Conservation (phyloP, 1,139 yeast genomes). For the Nakaseomyces glabratus region DNA sequence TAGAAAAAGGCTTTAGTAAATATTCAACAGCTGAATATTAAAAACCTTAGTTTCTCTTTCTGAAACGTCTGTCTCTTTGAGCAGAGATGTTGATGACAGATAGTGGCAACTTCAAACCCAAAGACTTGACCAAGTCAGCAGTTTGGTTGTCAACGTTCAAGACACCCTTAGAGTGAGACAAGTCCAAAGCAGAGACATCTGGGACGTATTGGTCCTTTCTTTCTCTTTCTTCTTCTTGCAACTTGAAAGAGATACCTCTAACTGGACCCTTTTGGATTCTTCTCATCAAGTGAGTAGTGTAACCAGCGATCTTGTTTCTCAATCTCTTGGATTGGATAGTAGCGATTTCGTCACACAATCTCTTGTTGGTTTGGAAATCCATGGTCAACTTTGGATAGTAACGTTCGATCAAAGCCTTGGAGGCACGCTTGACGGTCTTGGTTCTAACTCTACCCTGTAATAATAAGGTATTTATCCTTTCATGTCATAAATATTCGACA, state of each 20-base stretch:
- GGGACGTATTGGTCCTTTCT: conserved; percentile 99
- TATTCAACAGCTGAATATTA: conserved; percentile 3
- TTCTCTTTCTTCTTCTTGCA: conserved; percentile 99
- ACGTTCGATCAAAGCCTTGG: conserved; percentile 99
- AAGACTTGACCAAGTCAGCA: conserved; percentile 88
- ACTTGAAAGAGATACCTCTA: conserved; percentile 99
- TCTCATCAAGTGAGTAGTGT: conserved; percentile 99
- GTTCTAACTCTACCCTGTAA: conserved; percentile 95
- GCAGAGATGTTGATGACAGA: conserved; percentile 88
- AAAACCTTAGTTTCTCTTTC: conserved; percentile 70
- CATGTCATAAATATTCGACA: no score
- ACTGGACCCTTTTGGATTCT: conserved; percentile 99
- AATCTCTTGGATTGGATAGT: conserved; percentile 99
- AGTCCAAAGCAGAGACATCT: conserved; percentile 99
- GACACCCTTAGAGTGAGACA: conserved; percentile 91
- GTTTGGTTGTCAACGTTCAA: conserved; percentile 98
- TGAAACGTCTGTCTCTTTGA: conserved; percentile 92
- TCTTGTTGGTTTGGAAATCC: conserved; percentile 99
- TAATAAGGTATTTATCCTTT: no score
- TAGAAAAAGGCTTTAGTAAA: conserved; percentile 11
- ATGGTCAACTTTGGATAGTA: conserved; percentile 99
- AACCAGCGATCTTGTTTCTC: conserved; percentile 99
- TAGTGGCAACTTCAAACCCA: conserved; percentile 94
- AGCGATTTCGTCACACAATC: conserved; percentile 97
- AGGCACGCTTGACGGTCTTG: conserved; percentile 99